Percentiles rank a stretch among this genome's conserved stretches.
These are phyloP conservation scores for Flaveria robusta DNA, from an alignment of 129 eudicot species.

Conservation along the genomic window DNA sequence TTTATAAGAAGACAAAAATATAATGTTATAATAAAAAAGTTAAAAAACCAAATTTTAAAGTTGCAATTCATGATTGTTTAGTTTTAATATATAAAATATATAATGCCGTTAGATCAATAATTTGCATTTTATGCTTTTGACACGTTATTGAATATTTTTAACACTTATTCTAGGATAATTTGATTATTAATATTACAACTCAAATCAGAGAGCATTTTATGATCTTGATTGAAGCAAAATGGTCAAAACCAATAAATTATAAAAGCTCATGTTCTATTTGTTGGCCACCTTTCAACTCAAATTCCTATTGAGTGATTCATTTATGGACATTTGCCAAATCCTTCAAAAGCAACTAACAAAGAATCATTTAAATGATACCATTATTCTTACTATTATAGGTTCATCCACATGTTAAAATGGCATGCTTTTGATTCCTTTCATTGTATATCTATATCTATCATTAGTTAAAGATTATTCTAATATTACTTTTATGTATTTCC, in stretches of 20 bases:
- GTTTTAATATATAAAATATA: no score
- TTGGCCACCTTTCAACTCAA: conserved; percentile 31
- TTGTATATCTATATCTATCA: neutral
- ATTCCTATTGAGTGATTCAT: neutral
- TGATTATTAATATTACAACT: conserved; percentile 16
- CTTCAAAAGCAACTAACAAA: conserved; percentile 29
- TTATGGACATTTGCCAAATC: conserved; percentile 23
- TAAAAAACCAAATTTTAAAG: no score
- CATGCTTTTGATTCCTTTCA: conserved; percentile 17
- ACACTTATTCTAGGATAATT: neutral
- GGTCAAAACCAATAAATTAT: conserved; percentile 23
- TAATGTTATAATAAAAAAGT: no score
- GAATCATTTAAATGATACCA: conserved; percentile 23
- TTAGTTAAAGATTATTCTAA: no score
- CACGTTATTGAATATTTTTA: neutral
- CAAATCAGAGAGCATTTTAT: conserved; percentile 8
- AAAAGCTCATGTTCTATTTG: conserved; percentile 35
- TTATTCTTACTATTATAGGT: neutral
- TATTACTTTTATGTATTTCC: neutral
- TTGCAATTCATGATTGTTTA: no score
- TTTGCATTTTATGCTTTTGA: neutral
- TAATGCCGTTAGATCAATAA: neutral
- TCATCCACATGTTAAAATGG: conserved; percentile 28
- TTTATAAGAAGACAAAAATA: no score
- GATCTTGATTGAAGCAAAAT: conserved; percentile 17